These are phyloP conservation scores for Penicillium waksmanii DNA, from an alignment of 495 filamentous ascomycete species.

Conservation along the genomic window DNA sequence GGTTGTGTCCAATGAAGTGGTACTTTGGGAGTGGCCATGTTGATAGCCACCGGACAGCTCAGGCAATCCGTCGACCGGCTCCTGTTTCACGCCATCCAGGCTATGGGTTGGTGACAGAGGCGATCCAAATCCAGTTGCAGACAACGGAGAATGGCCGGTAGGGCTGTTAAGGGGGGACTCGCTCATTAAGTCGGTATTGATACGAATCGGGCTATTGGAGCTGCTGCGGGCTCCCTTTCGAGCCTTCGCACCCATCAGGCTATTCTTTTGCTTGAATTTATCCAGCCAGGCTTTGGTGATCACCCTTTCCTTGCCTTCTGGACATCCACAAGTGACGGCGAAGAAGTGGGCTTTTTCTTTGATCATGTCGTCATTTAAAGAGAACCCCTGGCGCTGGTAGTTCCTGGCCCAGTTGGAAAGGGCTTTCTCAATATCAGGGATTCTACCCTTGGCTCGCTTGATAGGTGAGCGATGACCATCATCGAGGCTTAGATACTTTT, in stretches of 20 bases:
- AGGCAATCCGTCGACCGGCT: slow-evolving; percentile 52
- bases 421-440: slow-evolving; percentile 94
- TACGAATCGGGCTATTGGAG: slow-evolving; percentile 43
- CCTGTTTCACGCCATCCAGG: slow-evolving; percentile 64
- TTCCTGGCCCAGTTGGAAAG: slow-evolving; percentile 87
- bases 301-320: slow-evolving; percentile 76
- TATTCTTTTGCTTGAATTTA: slow-evolving; percentile 95
- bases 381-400: slow-evolving; percentile 72
- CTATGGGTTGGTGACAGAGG: slow-evolving; percentile 49
- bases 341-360: slow-evolving; percentile 88
- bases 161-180: slow-evolving; percentile 68
- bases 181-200: slow-evolving; percentile 53
- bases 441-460: slow-evolving; percentile 87
- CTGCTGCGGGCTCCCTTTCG: slow-evolving; percentile 73
- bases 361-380: slow-evolving; percentile 81
- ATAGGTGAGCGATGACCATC: slow-evolving; percentile 87
- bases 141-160: slow-evolving; percentile 70
- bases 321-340: slow-evolving; percentile 72
- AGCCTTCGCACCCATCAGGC: slow-evolving; percentile 66
- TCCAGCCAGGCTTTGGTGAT: slow-evolving; percentile 84
- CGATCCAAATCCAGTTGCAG: slow-evolving; percentile 55
- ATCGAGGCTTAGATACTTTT: slow-evolving; percentile 91
- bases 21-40: slow-evolving; percentile 61
- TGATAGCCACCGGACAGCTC: slow-evolving; percentile 56
- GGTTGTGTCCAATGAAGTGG: slow-evolving; percentile 61